Evolutionary conservation across 2,329 filamentous ascomycete species (phyloP).

Genomic region (Paradendryphiella salina): DNA sequence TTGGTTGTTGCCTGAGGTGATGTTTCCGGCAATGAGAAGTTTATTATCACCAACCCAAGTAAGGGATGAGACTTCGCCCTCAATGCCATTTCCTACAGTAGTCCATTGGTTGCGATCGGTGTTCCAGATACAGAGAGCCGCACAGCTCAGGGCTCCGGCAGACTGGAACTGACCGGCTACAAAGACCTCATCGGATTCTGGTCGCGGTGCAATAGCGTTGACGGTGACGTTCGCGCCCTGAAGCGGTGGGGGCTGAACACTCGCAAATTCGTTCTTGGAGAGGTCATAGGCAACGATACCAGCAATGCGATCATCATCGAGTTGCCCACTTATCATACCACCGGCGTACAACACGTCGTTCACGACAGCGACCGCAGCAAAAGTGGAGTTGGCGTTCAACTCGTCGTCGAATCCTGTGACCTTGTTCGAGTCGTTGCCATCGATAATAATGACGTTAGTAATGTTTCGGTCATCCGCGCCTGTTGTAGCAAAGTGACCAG

Average conservation of each 20-base stretch:
- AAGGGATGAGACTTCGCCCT: constrained; percentile 71
- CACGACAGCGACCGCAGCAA: constrained; percentile 64
- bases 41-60: constrained; percentile 74
- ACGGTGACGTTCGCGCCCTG: constrained; percentile 72
- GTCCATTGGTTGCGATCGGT: constrained; percentile 74
- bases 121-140: constrained; percentile 79
- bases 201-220: constrained; percentile 73
- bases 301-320: constrained; percentile 64
- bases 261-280: constrained; percentile 61
- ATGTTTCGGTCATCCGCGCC: constrained; percentile 70
- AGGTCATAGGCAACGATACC: constrained; percentile 84
- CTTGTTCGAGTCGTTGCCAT: constrained; percentile 68
- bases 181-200: constrained; percentile 73
- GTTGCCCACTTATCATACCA: constrained; percentile 73
- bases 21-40: constrained; percentile 76
- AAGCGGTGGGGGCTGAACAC: constrained; percentile 74
- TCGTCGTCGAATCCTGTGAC: constrained; percentile 71
- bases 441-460: constrained; percentile 80
- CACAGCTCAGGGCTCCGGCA: constrained; percentile 81
- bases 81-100: constrained; percentile 71
- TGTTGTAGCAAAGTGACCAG: constrained; percentile 78
- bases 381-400: constrained; percentile 71
- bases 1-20: constrained; percentile 67
- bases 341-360: constrained; percentile 72
- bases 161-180: constrained; percentile 83